A percentile compares a stretch with the other conserved stretches of the same genome.
Conservation (phyloP, 2,329 filamentous ascomycete species). For the Ilyonectria destructans region DNA sequence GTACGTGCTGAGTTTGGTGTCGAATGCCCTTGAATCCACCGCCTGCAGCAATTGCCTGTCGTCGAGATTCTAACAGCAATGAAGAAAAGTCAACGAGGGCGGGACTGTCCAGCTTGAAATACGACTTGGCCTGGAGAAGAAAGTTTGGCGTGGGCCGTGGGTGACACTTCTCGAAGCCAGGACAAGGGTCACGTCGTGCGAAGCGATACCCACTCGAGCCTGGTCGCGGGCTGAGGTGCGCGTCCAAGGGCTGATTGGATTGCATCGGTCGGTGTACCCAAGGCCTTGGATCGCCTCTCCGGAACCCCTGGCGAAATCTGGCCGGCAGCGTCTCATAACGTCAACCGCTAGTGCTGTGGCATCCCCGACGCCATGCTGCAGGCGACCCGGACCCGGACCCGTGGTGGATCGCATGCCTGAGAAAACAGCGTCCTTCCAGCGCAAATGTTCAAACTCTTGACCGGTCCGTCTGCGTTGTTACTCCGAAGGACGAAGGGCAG, state of each 20-base stretch:
- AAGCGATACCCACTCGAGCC: slow-evolving; percentile 45
- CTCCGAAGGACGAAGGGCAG: background rate
- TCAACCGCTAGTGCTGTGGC: slow-evolving; percentile 31
- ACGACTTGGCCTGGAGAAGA: slow-evolving; percentile 27
- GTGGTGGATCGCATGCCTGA: slow-evolving; percentile 21
- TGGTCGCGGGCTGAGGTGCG: slow-evolving; percentile 37
- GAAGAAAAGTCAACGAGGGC: slow-evolving; percentile 20
- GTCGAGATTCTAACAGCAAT: slow-evolving; percentile 17
- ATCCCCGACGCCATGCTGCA: slow-evolving; percentile 35
- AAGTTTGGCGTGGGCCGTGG: slow-evolving; percentile 32
- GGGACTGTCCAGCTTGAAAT: slow-evolving; percentile 37
- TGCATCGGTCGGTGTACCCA: slow-evolving; percentile 32
- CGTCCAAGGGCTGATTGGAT: slow-evolving; percentile 43
- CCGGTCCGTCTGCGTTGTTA: background rate
- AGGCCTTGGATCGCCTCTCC: slow-evolving; percentile 40
- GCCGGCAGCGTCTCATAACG: slow-evolving; percentile 28
- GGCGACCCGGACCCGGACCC: slow-evolving; percentile 20
- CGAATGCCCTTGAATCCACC: slow-evolving; percentile 4
- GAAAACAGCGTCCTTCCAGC: slow-evolving; percentile 16
- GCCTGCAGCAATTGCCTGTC: slow-evolving; percentile 7
- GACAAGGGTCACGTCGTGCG: slow-evolving; percentile 45
- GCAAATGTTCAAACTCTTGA: slow-evolving; percentile 11
- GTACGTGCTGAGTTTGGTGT: background rate
- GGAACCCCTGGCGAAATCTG: slow-evolving; percentile 34
- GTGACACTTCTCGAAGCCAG: slow-evolving; percentile 40